A percentile compares a stretch with the other conserved stretches of the same genome.
Evolutionary conservation across 2,329 filamentous ascomycete genomes (phyloP).

Genomic region (Verticillium zaregamsianum): DNA sequence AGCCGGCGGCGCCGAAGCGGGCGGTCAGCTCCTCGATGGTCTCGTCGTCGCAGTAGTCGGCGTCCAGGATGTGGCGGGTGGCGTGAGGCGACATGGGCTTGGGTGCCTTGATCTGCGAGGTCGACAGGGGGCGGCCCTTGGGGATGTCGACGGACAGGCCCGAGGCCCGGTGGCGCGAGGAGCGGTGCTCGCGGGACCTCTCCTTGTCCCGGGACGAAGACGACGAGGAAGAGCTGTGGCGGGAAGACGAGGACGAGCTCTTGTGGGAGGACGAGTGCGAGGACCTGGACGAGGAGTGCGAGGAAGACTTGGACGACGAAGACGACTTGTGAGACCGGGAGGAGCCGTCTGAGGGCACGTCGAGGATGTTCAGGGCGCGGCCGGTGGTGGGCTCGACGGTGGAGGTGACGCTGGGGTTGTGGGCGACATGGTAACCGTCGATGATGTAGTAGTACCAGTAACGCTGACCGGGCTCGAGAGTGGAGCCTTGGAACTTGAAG

Average conservation of each 20-base stretch:
- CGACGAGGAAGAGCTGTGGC: slow-evolving; percentile 29
- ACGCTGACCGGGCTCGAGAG: slow-evolving; percentile 80
- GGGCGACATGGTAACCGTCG: slow-evolving; percentile 95
- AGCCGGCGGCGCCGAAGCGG: slow-evolving; percentile 62
- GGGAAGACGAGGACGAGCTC: slow-evolving; percentile 25
- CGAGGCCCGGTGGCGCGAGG: slow-evolving; percentile 42
- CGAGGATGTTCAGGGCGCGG: slow-evolving; percentile 95
- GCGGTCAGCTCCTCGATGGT: slow-evolving; percentile 75
- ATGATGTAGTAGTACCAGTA: slow-evolving; percentile 99
- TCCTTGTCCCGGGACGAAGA: slow-evolving; percentile 37
- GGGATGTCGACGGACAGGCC: slow-evolving; percentile 64
- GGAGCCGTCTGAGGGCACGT: slow-evolving; percentile 61
- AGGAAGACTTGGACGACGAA: slow-evolving; percentile 37
- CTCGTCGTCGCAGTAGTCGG: slow-evolving; percentile 68
- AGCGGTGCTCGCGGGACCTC: slow-evolving; percentile 32
- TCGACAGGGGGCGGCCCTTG: slow-evolving; percentile 83
- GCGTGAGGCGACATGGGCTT: slow-evolving; percentile 86
- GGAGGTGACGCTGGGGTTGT: slow-evolving; percentile 86
- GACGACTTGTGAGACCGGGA: slow-evolving; percentile 36
- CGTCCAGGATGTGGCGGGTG: slow-evolving; percentile 80
- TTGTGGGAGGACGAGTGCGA: slow-evolving; percentile 35
- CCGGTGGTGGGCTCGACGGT: slow-evolving; percentile 94
- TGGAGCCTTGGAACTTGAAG: slow-evolving; percentile 88
- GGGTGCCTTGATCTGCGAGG: slow-evolving; percentile 85
- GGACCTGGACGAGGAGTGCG: slow-evolving; percentile 33